These are phyloP conservation scores for Ogataea nitratoaversa DNA, from an alignment of 805 yeast species.

Conservation along the genomic window DNA sequence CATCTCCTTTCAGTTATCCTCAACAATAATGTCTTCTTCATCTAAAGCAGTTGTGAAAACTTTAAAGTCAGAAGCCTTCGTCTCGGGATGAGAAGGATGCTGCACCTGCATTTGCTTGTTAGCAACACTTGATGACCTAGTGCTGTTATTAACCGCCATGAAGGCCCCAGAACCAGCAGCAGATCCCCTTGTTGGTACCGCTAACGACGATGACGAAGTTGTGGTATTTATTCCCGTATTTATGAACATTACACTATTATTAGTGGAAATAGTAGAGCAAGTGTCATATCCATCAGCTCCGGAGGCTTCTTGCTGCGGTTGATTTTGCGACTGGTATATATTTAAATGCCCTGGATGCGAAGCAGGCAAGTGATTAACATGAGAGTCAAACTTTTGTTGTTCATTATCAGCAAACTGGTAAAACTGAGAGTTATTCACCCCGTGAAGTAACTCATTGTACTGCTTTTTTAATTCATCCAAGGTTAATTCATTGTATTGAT, in stretches of 20 bases:
- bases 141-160: background rate
- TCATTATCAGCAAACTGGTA: slow-evolving; percentile 9
- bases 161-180: background rate
- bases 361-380: background rate
- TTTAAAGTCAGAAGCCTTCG: background rate
- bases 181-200: background rate
- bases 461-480: slow-evolving; percentile 20
- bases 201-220: background rate
- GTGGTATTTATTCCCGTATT: background rate
- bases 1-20: too few species aligned
- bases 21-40: background rate
- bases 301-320: background rate
- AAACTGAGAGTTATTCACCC: slow-evolving; percentile 11
- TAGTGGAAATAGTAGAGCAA: background rate
- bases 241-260: background rate
- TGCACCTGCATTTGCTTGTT: background rate
- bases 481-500: slow-evolving; percentile 5
- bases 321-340: too few species aligned
- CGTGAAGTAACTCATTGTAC: slow-evolving; percentile 18
- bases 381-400: background rate
- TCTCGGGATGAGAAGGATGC: too few species aligned
- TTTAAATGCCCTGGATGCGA: too few species aligned
- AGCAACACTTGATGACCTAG: background rate
- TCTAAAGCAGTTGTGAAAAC: background rate
- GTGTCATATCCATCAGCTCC: background rate